Percentiles rank a stretch among this genome's conserved stretches.
phyloP scores from a whole-genome alignment of 2,329 filamentous ascomycete species.

The Zarea fungicola region DNA sequence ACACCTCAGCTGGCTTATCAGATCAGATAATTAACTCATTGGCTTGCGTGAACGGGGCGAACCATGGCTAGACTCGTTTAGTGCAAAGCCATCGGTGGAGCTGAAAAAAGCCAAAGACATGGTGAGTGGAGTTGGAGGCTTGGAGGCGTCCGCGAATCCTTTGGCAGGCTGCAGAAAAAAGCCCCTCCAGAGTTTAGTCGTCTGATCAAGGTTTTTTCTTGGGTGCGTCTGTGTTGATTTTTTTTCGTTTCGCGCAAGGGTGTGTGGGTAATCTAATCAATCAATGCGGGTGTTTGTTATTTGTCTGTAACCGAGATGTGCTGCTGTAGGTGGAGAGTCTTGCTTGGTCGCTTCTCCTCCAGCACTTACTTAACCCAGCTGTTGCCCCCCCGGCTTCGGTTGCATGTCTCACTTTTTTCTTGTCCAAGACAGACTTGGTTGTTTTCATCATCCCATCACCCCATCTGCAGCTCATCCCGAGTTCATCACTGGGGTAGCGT shows the following conservation, averaged over 20 bases:
- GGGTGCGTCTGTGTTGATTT: too few relatives aligned
- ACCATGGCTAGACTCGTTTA: not conserved
- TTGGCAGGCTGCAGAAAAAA: not conserved
- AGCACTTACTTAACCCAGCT: not conserved
- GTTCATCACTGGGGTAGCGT: not conserved
- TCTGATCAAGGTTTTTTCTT: not conserved
- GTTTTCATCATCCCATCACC: conserved; percentile 1
- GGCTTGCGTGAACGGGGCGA: conserved; percentile 6
- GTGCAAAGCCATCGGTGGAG: not conserved
- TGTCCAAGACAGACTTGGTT: not conserved
- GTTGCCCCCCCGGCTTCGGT: not conserved
- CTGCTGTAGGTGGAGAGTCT: not conserved
- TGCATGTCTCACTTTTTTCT: conserved; percentile 3
- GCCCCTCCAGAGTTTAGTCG: too few relatives aligned
- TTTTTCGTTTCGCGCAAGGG: not conserved
- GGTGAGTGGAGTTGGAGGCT: not conserved
- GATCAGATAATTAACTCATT: conserved; percentile 10
- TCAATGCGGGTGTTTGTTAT: not conserved
- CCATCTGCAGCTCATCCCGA: not conserved
- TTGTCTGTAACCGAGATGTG: not conserved
- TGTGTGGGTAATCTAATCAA: conserved; percentile 12
- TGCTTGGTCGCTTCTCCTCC: not conserved
- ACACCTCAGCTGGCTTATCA: not conserved
- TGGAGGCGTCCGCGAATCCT: not conserved
- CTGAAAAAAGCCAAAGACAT: not conserved